Conservation (phyloP, 257 asterid species). For the Buddleja alternifolia region DNA sequence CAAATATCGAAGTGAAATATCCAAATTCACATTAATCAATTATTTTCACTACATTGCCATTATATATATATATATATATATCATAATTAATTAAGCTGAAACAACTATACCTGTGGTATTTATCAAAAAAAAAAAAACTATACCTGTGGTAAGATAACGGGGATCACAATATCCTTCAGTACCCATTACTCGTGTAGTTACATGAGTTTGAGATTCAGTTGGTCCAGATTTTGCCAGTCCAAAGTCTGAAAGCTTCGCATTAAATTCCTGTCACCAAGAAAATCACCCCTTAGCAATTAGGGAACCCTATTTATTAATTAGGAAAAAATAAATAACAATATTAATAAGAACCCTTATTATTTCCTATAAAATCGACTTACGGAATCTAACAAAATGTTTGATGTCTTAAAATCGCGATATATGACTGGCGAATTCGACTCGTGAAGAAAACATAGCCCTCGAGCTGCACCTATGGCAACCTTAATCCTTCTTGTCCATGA, state of each 20-base stretch:
- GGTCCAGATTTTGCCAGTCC: conserved; percentile 63
- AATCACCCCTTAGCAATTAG: background rate
- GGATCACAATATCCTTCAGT: conserved; percentile 64
- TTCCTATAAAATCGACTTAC: conserved; percentile 28
- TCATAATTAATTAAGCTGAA: background rate
- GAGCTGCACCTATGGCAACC: conserved; percentile 57
- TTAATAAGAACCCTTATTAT: too few relatives aligned
- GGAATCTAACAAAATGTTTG: conserved; percentile 50
- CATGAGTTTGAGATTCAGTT: conserved; percentile 50
- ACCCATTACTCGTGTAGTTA: conserved; percentile 58
- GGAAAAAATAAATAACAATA: background rate
- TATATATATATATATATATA: too few relatives aligned
- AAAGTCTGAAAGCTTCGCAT: conserved; percentile 60
- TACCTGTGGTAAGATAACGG: conserved; percentile 45
- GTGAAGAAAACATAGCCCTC: conserved; percentile 55
- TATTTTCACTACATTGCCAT: too few relatives aligned
- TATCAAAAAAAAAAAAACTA: background rate
- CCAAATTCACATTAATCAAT: too few relatives aligned
- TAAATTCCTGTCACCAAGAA: conserved; percentile 41
- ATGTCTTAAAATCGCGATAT: conserved; percentile 62
- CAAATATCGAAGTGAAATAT: too few relatives aligned
- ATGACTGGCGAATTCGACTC: conserved; percentile 51
- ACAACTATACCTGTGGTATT: too few relatives aligned
- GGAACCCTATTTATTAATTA: background rate
- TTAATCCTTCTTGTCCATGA: conserved; percentile 53